These are phyloP conservation scores for Lachnellula cervina DNA, from an alignment of 2,329 filamentous ascomycete species.

Conservation along the genomic window DNA sequence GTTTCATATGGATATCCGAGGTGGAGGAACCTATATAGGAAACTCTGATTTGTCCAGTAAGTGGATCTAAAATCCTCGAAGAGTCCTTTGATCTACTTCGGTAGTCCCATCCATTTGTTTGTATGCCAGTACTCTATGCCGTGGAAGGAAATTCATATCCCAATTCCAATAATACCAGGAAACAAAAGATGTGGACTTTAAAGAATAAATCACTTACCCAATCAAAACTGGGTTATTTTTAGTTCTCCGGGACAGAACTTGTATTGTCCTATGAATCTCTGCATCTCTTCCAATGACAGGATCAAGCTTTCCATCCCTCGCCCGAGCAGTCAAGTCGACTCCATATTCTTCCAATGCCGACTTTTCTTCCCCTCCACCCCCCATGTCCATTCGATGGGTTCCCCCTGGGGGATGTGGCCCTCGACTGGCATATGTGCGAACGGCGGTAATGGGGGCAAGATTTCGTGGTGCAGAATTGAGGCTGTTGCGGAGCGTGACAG, in stretches of 20 bases:
- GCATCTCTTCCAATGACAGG: constrained; percentile 90
- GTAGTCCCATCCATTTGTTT: no score
- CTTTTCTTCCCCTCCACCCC: constrained; percentile 69
- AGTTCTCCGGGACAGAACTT: constrained; percentile 84
- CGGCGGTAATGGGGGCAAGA: constrained; percentile 37
- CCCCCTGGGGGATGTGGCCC: constrained; percentile 83
- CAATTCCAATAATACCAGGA: constrained; percentile 37
- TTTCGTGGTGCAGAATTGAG: constrained; percentile 15
- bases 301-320: constrained; percentile 85
- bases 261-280: constrained; percentile 91
- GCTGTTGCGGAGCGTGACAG: constrained; percentile 10
- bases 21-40: no score
- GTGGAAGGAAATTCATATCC: no score
- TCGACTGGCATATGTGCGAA: constrained; percentile 61
- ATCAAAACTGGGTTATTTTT: constrained; percentile 92
- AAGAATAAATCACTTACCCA: constrained; percentile 45
- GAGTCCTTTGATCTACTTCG: no score
- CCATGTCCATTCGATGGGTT: constrained; percentile 89
- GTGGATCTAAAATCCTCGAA: no score
- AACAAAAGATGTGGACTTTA: not conserved
- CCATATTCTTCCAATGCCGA: constrained; percentile 87
- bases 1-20: no score
- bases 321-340: constrained; percentile 79
- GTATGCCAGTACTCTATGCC: no score
- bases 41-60: no score